Evolutionary conservation across 2,329 filamentous ascomycete genomes (phyloP).

Genomic region (Tolypocladium capitatum): DNA sequence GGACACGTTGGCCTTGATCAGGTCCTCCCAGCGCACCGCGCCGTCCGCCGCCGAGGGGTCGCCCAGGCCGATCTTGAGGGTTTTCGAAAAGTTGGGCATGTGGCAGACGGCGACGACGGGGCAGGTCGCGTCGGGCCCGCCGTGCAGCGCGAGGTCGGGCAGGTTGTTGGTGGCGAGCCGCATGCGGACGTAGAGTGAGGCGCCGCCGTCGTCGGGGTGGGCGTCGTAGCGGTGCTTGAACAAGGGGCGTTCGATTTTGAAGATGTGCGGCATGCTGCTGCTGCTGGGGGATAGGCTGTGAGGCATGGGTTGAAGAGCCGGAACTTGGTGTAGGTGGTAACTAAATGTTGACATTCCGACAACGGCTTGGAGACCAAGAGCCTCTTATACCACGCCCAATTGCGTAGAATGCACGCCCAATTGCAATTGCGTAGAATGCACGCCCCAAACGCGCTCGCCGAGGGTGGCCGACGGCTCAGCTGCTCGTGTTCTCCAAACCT

Average conservation of each 20-base stretch:
- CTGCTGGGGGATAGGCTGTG: neutral
- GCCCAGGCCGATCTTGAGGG: constrained; percentile 3
- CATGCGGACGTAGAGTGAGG: neutral
- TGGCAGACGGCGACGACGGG: constrained; percentile 3
- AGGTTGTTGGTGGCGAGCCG: neutral
- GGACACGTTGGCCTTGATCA: neutral
- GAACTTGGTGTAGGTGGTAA: too few species aligned
- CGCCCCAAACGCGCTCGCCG: neutral
- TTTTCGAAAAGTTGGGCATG: neutral
- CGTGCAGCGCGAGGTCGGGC: neutral
- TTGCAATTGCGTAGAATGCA: too few species aligned
- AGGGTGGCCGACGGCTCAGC: neutral
- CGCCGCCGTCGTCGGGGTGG: neutral
- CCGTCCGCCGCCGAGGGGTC: neutral
- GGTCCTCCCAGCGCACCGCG: constrained; percentile 1
- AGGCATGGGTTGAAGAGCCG: neutral
- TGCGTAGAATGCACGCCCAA: too few species aligned
- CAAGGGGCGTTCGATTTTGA: neutral
- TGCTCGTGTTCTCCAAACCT: neutral
- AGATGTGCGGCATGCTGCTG: neutral
- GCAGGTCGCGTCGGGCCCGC: neutral
- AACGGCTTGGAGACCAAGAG: neutral
- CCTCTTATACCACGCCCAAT: neutral
- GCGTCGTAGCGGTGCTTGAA: neutral
- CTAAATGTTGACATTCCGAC: neutral